Evolutionary conservation across 179 eudicot genomes (phyloP), one percentile per base, ranked within the genome.

Genomic region (Patellifolia procumbens): DNA sequence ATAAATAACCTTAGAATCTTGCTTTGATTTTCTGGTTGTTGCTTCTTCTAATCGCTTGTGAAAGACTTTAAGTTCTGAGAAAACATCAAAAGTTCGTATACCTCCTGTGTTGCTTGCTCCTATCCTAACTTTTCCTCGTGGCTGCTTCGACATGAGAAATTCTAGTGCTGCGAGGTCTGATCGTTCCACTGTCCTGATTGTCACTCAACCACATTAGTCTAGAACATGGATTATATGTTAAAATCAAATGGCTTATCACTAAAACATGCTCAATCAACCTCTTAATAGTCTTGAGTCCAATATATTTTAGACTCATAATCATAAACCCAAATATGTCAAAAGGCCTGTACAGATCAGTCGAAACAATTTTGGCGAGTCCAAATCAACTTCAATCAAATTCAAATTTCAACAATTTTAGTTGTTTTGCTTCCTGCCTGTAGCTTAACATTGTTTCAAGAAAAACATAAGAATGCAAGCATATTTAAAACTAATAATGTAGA

Each of bases 81-180:
- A 90, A 37, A 94, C 84, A 81, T 94, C 89, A 11, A 92, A 74
- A 48, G 84, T 78, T 26, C 98, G 89, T 13, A 48, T 78, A 64
- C 97, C 98, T 1, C 70, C 98, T 11, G 96, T 81, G 63, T 90
- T 92, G 68, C 92, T 83, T 46, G 86, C 89, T 19, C 98, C 96
- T 20, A 94, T 76, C 78, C 96, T 86, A 58, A 94, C 98, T 51
- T 66, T 84, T 13, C 92, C 96, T 13, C 98, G 89, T 7, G 97
- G 97, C 79, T 89, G 94, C 85, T 94, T 94, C 4, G 98, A 92
- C 98, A 94, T 94, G 28, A 94, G 76, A 78, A 89, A 94, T 61
- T 94, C 98, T 46, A 94, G 81, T 28, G 97, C 97, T 63, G 97
- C 91, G 73, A 94, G 90, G 60, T 90, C 88, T 55, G 94, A 87